A percentile compares a stretch with the other conserved stretches of the same genome.
phyloP scores from a whole-genome alignment of 1,284 basidiomycete genomes.

The Trichosporon sp. region DNA sequence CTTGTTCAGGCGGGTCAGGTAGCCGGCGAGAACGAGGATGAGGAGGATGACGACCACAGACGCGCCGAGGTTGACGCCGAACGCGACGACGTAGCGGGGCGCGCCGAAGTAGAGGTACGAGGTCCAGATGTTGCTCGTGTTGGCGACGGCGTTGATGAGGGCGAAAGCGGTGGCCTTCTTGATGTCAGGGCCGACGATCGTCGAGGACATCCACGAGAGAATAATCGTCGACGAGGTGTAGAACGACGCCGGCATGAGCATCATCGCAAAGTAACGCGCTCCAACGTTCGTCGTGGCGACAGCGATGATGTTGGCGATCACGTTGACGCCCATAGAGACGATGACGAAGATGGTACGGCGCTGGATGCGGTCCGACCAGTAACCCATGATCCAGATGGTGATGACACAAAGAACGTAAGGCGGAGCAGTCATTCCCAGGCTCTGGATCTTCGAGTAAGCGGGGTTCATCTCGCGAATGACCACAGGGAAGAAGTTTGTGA shows the following conservation, averaged over 20 bases:
- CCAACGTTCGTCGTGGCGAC: conserved; percentile 56
- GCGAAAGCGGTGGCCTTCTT: conserved; percentile 43
- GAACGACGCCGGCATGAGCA: conserved; percentile 36
- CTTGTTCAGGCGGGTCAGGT: conserved; percentile 49
- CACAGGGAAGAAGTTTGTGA: conserved; percentile 54
- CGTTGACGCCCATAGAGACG: conserved; percentile 57
- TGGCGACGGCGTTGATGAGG: conserved; percentile 42
- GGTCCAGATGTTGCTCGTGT: conserved; percentile 38
- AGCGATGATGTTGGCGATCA: conserved; percentile 74
- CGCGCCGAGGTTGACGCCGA: conserved; percentile 50
- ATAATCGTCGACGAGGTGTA: conserved; percentile 44
- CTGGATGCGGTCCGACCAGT: conserved; percentile 29
- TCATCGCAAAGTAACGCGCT: conserved; percentile 51
- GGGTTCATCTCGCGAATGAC: conserved; percentile 35
- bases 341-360: conserved; percentile 25
- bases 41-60: conserved; percentile 45
- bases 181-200: conserved; percentile 42
- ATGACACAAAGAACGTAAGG: conserved; percentile 45
- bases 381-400: conserved; percentile 36
- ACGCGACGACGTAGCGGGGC: conserved; percentile 52
- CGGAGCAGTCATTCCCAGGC: conserved; percentile 50
- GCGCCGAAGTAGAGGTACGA: conserved; percentile 39
- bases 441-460: conserved; percentile 45
- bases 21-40: conserved; percentile 39
- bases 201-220: conserved; percentile 38